A percentile compares a stretch with the other conserved stretches of the same genome.
Evolutionary conservation across 148 eudicot genomes (phyloP).

Genomic region (Persicaria tinctoria): DNA sequence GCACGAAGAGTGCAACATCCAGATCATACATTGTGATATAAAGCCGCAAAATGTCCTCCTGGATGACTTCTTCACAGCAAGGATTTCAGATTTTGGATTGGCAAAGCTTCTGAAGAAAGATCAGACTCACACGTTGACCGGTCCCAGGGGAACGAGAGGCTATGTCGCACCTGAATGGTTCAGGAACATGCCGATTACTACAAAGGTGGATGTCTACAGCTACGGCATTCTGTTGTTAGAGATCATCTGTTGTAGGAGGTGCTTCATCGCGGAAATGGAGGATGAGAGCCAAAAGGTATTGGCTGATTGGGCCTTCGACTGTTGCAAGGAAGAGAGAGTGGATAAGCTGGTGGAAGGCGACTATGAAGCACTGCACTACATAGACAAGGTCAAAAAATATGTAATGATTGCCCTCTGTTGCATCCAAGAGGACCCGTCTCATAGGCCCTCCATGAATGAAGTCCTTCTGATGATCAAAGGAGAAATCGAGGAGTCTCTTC

Average conservation of each 20-base stretch:
- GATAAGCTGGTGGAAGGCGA: conserved; percentile 15
- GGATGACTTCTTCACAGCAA: conserved; percentile 19
- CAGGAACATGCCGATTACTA: conserved; percentile 13
- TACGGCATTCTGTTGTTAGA: conserved; percentile 17
- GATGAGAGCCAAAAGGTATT: conserved; percentile 18
- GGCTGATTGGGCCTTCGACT: conserved; percentile 36
- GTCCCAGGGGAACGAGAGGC: conserved; percentile 29
- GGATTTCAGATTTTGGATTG: conserved; percentile 31
- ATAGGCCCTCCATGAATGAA: conserved; percentile 32
- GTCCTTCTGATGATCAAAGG: conserved; percentile 36
- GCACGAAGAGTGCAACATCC: too few species aligned
- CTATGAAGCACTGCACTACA: conserved; percentile 15
- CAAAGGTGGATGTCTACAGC: conserved; percentile 20
- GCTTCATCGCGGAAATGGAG: conserved; percentile 5
- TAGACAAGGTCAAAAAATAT: conserved; percentile 5
- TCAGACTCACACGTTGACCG: conserved; percentile 25
- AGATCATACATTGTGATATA: too few species aligned
- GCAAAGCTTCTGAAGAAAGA: conserved; percentile 32
- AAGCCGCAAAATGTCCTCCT: too few species aligned
- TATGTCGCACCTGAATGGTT: conserved; percentile 42
- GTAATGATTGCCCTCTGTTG: conserved; percentile 38
- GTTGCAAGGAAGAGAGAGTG: conserved; percentile 18
- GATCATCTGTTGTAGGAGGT: conserved; percentile 19
- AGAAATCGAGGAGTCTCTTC: conserved; percentile 18
- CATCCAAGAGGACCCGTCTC: conserved; percentile 35